These are phyloP conservation scores for Ophiostoma sp. DNA, from an alignment of 2,329 filamentous ascomycete species.

Conservation along the genomic window DNA sequence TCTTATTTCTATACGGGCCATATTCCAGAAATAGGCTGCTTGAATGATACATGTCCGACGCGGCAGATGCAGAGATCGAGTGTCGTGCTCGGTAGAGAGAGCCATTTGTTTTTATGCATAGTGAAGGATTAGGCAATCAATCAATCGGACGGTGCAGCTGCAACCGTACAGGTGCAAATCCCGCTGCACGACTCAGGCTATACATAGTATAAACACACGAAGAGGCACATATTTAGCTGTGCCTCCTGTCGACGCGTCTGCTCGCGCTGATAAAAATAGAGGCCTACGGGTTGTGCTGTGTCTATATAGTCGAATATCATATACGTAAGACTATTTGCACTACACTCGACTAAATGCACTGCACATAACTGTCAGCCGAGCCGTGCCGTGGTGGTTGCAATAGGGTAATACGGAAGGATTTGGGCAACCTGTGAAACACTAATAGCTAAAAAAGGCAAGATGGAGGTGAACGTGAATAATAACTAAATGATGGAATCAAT, in stretches of 20 bases:
- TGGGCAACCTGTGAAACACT: background rate
- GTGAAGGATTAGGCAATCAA: background rate
- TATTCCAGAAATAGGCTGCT: background rate
- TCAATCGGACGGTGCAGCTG: background rate
- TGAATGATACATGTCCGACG: background rate
- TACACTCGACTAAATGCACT: background rate
- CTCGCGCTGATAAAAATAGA: background rate
- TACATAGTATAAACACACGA: background rate
- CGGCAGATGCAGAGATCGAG: background rate
- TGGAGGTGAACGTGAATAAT: background rate
- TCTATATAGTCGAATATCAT: background rate
- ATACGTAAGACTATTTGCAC: background rate
- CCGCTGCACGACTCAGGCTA: background rate
- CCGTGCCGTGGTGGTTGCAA: slow-evolving; percentile 10
- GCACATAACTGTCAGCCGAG: background rate
- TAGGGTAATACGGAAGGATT: slow-evolving; percentile 2
- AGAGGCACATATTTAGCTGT: background rate
- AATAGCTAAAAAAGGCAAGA: background rate
- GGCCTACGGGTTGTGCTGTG: background rate
- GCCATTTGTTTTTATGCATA: background rate
- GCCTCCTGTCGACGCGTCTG: background rate
- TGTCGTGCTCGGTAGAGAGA: background rate
- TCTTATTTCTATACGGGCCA: background rate
- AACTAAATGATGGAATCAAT: background rate
- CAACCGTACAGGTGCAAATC: background rate